These are phyloP conservation scores for Tylopilus subfusipes DNA, from an alignment of 768 basidiomycete genomes.

Conservation along the genomic window DNA sequence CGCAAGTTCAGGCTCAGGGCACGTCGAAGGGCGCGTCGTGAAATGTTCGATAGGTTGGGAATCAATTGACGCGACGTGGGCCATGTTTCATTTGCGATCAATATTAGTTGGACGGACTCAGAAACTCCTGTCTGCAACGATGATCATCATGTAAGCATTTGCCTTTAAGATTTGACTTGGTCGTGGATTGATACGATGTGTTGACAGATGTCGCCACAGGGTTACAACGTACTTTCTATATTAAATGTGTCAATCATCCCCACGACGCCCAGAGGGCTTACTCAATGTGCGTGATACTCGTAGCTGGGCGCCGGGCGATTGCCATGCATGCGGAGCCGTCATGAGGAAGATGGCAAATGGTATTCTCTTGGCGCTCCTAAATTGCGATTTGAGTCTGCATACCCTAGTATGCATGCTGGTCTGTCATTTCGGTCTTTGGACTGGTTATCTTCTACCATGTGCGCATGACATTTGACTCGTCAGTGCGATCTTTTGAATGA, in stretches of 20 bases:
- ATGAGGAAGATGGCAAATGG: neutral
- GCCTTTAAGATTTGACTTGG: neutral
- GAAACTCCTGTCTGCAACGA: neutral
- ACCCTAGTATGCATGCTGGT: slow-evolving; percentile 1
- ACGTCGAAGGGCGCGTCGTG: slow-evolving; percentile 22
- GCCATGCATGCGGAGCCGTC: too few relatives aligned
- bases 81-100: neutral
- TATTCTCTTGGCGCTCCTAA: neutral
- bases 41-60: slow-evolving; percentile 1
- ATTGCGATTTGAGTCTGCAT: neutral
- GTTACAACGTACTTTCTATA: neutral
- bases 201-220: neutral
- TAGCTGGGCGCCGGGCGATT: neutral
- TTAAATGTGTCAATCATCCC: neutral
- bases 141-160: neutral
- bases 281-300: neutral
- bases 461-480: neutral
- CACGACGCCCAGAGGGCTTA: neutral
- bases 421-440: neutral
- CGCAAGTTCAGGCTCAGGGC: slow-evolving; percentile 10
- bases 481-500: neutral
- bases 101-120: neutral
- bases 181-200: neutral
- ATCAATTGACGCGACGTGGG: neutral
- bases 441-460: neutral